These are phyloP conservation scores for Calonectria hongkongensis DNA, from an alignment of 2,329 filamentous ascomycete species.

Conservation along the genomic window DNA sequence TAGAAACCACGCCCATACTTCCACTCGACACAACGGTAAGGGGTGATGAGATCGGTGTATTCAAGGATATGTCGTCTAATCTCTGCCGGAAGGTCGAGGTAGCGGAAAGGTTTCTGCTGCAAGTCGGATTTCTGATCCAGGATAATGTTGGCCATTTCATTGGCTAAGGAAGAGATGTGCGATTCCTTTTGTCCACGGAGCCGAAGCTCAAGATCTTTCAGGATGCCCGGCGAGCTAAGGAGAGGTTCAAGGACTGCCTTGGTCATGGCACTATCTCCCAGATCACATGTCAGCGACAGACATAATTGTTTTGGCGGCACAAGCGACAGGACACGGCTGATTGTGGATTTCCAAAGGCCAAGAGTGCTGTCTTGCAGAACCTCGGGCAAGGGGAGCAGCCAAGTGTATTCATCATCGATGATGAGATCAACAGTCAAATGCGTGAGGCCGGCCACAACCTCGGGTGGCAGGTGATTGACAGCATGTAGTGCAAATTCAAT, in stretches of 20 bases:
- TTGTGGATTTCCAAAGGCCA: background rate
- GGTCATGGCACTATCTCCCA: background rate
- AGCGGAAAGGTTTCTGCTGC: background rate
- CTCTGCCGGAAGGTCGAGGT: constrained; percentile 81
- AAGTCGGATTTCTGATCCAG: background rate
- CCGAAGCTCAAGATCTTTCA: background rate
- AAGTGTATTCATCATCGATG: background rate
- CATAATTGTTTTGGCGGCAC: background rate
- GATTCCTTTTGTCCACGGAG: background rate
- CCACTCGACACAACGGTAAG: background rate
- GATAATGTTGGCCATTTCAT: background rate
- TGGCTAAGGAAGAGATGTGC: background rate
- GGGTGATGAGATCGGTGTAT: constrained; percentile 67
- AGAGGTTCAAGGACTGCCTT: background rate
- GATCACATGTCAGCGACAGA: background rate
- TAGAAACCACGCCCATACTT: background rate
- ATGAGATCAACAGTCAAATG: background rate
- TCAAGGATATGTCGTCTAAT: constrained; percentile 92
- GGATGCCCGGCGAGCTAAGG: background rate
- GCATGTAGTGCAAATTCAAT: background rate
- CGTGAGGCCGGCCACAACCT: background rate
- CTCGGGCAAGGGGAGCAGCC: background rate
- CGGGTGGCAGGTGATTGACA: background rate
- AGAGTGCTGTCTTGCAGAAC: too few relatives aligned
- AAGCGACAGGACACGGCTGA: background rate